Evolutionary conservation across 257 asterid species (phyloP), one percentile per base, ranked within the genome.

Genomic region (Nemophila menziesii): DNA sequence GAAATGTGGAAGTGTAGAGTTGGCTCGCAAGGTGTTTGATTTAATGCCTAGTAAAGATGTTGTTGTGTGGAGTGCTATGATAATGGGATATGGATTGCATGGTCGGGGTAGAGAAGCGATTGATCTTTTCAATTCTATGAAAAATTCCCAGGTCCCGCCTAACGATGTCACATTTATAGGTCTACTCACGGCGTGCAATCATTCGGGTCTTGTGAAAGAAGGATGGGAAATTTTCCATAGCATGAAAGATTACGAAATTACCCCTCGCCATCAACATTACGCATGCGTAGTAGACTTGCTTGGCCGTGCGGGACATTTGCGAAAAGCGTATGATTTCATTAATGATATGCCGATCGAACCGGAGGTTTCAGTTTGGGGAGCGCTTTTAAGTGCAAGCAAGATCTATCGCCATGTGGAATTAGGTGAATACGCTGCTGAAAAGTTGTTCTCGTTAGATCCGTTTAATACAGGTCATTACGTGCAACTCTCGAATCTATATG

Each of bases 401-500:
- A 63, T 56, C 49, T 68, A 77, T 36, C 71, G 77, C 13, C 51
- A 43, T 19, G 75, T 71, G 8, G 13, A 14, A 9, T 27, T 77
- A 5, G 84, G 79, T 3, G 84, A 77, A 52, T 54, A 55, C 21
- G 93, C 84, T 18, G 84, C 84, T 0, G 72, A 62, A 39, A 61
- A 42, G 15, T 64, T 80, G 18, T 71, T 80, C 49, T 26, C 46
- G 16, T 37, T 73, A 14, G 93, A 69, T 53, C 73, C 74, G 0
- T 9, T 46, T 0, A 54, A 71, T 26, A 69, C 69, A 1, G 87
- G 93, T 4, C 81, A 68, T 14, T 71, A 71, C 24, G 87, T 80
- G 56, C 77, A 71, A 63, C 75, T 80, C 6, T 77, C 93, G 2
- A 80, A 80, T 62, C 71, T 80, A 5, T 80, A 80, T 18, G 84